Conservation (phyloP, 139 green algal genomes). For the Chlorella vulgaris region DNA sequence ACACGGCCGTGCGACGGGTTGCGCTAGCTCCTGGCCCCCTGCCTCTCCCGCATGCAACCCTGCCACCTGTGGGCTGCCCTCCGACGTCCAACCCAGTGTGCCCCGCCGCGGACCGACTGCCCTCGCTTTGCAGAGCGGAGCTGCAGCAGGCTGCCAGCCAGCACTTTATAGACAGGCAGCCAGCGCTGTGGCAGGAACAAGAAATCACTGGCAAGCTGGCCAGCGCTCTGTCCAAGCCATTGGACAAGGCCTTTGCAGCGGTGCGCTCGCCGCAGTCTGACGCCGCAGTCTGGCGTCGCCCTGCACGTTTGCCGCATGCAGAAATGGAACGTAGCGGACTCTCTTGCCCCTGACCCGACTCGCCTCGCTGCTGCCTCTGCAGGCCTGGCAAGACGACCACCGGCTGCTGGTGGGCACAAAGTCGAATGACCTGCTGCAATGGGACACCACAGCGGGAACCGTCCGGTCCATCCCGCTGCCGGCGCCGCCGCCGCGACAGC, state of each 20-base stretch:
- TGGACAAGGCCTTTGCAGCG: slow-evolving; percentile 26
- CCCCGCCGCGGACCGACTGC: no score
- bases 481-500: background rate
- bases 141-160: background rate
- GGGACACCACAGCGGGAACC: slow-evolving; percentile 1
- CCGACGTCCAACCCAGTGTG: background rate
- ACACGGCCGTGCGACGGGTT: no score
- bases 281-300: background rate
- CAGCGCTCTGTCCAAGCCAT: background rate
- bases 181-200: slow-evolving; percentile 12
- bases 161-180: background rate
- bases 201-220: slow-evolving; percentile 12
- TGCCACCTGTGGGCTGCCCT: no score
- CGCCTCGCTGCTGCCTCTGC: background rate
- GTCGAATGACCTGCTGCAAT: slow-evolving; percentile 63
- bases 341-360: no score
- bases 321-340: no score
- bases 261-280: background rate
- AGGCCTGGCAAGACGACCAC: slow-evolving; percentile 59
- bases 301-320: background rate
- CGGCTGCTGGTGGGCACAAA: slow-evolving; percentile 72
- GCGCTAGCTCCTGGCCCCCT: no score
- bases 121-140: background rate
- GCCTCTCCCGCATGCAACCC: no score
- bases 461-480: slow-evolving; percentile 3